Base-by-base conservation (phyloP, 257 asterid genomes). In the Echites panduratus region DNA sequence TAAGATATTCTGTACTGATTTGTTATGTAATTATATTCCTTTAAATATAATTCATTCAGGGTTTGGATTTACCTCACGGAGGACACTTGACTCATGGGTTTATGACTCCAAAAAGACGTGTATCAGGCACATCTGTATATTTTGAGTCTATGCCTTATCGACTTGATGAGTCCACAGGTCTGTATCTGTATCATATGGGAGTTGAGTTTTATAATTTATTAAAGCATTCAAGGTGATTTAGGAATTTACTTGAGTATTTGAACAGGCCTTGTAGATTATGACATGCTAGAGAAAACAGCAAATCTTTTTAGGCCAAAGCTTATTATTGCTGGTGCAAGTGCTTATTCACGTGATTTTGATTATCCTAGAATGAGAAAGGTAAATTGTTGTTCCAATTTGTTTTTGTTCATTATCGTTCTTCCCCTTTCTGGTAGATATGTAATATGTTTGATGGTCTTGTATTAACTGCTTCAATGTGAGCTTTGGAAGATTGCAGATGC, bases 71-170 rank as follows among this genome's bases (percentile, higher is more conserved):
- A 76, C 97, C 98, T 77, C 99, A 89, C 73, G 99, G 97, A 26
- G 98, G 99, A 59, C 98, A 95, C 79, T 83, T 95, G 74, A 90
- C 98, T 24, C 98, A 92, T 85, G 98, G 99, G 40, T 95, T 90
- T 84, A 92, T 95, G 99, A 94, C 98, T 77, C 77, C 98, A 52
- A 94, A 94, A 82, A 87, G 95, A 80, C 86, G 97, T 68, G 97
- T 92, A 35, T 94, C 98, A 0, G 98, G 90, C 82, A 94, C 99
- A 73, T 94, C 99, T 68, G 87, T 94, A 74, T 92, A 88, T 79
- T 94, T 94, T 61, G 98, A 94, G 74, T 92, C 99, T 57, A 88
- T 94, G 98, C 98, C 98, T 26, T 92, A 95, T 67, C 90, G 91
- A 27, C 83, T 95, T 70, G 95, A 95, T 81, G 98, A 95, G 80